Conservation (phyloP, 441 rosid genomes). For the Geranium incanum region DNA sequence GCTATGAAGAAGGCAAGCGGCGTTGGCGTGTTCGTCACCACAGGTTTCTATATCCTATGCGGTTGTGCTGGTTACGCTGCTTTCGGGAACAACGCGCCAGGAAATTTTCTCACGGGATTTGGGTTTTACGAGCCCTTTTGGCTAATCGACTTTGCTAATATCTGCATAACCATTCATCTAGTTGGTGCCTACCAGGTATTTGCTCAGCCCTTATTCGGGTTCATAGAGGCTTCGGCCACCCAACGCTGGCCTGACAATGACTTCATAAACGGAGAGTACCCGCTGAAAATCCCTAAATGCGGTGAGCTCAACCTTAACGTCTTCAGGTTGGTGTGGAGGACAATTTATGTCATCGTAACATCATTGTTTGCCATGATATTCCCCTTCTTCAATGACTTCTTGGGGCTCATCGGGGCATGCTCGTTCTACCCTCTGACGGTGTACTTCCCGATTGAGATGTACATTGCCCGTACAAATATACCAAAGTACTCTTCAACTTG, state of each 20-base stretch:
- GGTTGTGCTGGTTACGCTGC: conserved; percentile 81
- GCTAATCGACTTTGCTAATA: conserved; percentile 72
- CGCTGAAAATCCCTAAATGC: conserved; percentile 34
- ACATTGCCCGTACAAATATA: conserved; percentile 51
- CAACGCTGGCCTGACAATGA: conserved; percentile 55
- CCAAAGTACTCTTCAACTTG: conserved; percentile 48
- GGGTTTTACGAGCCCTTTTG: conserved; percentile 83
- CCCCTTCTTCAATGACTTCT: conserved; percentile 77
- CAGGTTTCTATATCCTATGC: conserved; percentile 60
- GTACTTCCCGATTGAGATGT: conserved; percentile 61
- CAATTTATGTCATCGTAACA: conserved; percentile 49
- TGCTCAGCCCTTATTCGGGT: conserved; percentile 55
- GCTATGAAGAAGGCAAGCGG: conserved; percentile 63
- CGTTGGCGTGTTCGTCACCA: conserved; percentile 48
- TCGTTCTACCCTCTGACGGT: conserved; percentile 75
- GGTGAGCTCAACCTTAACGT: conserved; percentile 43
- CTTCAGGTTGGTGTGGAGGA: conserved; percentile 65
- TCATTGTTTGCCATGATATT: conserved; percentile 63
- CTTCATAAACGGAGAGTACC: conserved; percentile 43
- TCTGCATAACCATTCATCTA: conserved; percentile 72
- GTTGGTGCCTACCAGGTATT: conserved; percentile 86
- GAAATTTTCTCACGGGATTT: conserved; percentile 78
- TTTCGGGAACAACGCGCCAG: conserved; percentile 69
- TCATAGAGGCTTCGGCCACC: conserved; percentile 44
- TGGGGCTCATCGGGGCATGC: conserved; percentile 68